These are phyloP conservation scores for Pisolithus tinctorius DNA, from an alignment of 768 basidiomycete species.

Conservation along the genomic window DNA sequence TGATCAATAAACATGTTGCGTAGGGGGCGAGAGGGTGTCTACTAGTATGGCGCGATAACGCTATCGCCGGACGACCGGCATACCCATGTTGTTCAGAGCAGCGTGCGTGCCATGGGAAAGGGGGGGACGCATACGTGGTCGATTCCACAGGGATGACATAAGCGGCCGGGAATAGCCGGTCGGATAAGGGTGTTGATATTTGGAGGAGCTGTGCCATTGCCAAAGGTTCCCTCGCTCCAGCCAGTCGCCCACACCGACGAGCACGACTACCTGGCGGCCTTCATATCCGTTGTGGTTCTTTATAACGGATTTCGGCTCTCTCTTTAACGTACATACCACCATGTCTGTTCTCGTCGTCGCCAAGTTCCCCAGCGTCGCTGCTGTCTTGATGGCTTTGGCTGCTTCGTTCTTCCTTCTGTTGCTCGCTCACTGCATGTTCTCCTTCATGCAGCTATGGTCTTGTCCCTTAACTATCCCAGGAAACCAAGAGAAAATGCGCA, in stretches of 20 bases:
- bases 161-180: conserved; percentile 16
- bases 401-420: conserved; percentile 23
- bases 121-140: background rate
- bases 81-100: too few species aligned
- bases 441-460: conserved; percentile 21
- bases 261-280: conserved; percentile 10
- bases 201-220: conserved; percentile 6
- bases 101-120: background rate
- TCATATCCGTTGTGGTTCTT: conserved; percentile 19
- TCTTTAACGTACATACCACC: background rate
- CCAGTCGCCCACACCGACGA: conserved; percentile 5
- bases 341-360: conserved; percentile 29
- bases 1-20: conserved; percentile 2
- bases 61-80: background rate
- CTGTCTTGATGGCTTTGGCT: conserved; percentile 26
- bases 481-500: conserved; percentile 11
- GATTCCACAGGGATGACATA: background rate
- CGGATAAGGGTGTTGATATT: conserved; percentile 15
- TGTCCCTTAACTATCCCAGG: conserved; percentile 12
- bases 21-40: background rate
- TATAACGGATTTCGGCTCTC: conserved; percentile 12
- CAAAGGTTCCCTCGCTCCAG: conserved; percentile 12
- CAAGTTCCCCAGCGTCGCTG: conserved; percentile 22
- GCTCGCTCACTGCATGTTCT: conserved; percentile 24
- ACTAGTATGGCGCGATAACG: background rate